Evolutionary conservation across 371 early-diverging fungal genomes (phyloP).

Genomic region (Mortierella sp.): DNA sequence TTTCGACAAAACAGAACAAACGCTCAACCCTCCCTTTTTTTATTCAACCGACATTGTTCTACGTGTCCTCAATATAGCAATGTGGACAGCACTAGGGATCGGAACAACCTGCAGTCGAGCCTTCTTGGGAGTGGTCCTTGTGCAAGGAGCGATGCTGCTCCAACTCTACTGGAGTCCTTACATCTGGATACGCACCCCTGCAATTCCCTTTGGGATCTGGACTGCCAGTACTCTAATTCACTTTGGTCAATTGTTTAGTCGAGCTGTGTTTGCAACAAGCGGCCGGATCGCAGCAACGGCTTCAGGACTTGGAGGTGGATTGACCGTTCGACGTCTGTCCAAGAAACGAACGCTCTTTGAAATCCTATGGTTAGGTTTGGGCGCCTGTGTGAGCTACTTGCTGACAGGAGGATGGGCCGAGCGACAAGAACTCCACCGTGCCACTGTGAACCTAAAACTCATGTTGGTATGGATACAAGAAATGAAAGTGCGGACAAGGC

Average conservation of each 20-base stretch:
- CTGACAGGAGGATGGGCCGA: not conserved
- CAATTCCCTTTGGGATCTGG: slow-evolving; percentile 2
- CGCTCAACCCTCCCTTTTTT: not conserved
- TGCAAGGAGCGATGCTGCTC: not conserved
- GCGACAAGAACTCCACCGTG: not conserved
- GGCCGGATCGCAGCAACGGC: not conserved
- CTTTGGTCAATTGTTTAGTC: not conserved
- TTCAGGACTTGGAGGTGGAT: not conserved
- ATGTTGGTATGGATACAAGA: not conserved
- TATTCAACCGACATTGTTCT: not conserved
- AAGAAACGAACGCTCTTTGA: not conserved
- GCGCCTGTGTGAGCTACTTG: not conserved
- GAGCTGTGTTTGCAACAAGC: not conserved
- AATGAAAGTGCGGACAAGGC: not conserved
- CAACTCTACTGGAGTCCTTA: not conserved
- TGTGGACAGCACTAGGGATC: not conserved
- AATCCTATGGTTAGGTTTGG: not conserved
- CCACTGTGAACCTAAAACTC: not conserved
- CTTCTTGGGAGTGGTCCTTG: not conserved
- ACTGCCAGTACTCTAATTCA: not conserved
- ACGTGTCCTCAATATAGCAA: not conserved
- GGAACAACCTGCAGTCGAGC: not conserved
- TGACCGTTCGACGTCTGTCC: not conserved
- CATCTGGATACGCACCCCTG: not conserved
- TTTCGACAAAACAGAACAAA: not conserved